Evolutionary conservation across 2,329 filamentous ascomycete genomes (phyloP).

Genomic region (Waltergamsia citrina): DNA sequence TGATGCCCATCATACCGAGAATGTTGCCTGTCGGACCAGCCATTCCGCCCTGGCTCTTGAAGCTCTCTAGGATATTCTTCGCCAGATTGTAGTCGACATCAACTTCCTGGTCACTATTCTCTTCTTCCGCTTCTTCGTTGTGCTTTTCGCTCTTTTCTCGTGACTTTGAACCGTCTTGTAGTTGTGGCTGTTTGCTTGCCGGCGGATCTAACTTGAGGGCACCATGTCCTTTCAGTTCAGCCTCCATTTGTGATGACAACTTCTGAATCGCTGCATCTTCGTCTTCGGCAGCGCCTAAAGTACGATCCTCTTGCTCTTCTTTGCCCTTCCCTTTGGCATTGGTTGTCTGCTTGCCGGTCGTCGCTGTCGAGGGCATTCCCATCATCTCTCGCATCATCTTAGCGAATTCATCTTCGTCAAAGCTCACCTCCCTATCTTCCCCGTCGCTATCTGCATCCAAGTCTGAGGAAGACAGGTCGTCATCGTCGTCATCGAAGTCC

Average conservation of each 20-base stretch:
- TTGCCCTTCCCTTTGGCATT: constrained; percentile 4
- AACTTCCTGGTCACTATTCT: constrained; percentile 49
- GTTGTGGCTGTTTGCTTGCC: constrained; percentile 16
- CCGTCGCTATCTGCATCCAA: constrained; percentile 48
- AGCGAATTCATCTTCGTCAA: constrained; percentile 77
- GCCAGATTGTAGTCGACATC: constrained; percentile 80
- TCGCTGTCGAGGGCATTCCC: constrained; percentile 41
- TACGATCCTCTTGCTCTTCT: neutral
- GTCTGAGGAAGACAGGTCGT: constrained; percentile 38
- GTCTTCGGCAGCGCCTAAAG: constrained; percentile 9
- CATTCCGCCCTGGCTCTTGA: constrained; percentile 81
- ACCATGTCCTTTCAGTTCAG: constrained; percentile 60
- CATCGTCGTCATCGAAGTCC: constrained; percentile 52
- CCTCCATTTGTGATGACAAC: constrained; percentile 61
- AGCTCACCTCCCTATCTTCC: constrained; percentile 68
- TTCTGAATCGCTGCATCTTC: constrained; percentile 55
- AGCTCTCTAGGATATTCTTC: constrained; percentile 83
- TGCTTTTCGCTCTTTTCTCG: constrained; percentile 5
- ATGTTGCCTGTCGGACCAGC: constrained; percentile 83
- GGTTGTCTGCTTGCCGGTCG: neutral
- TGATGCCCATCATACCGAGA: constrained; percentile 75
- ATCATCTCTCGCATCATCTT: constrained; percentile 90
- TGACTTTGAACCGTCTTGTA: constrained; percentile 12
- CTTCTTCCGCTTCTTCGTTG: constrained; percentile 31
- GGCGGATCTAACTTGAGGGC: constrained; percentile 47